Evolutionary conservation across 225 moss, liverwort and hornwort species (phyloP).

Genomic region (Thuidium tamariscinum): DNA sequence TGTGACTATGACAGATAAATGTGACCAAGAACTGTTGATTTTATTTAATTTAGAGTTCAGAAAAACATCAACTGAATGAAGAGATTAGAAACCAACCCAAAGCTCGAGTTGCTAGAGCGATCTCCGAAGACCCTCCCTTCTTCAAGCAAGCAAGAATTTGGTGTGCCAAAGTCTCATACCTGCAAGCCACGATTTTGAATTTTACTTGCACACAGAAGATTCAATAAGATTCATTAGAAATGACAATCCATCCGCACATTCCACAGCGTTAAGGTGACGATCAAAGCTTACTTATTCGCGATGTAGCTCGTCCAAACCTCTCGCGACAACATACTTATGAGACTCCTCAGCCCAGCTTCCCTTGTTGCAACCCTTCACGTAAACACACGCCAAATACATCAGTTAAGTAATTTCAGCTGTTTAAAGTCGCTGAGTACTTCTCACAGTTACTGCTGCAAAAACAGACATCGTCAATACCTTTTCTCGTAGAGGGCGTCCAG

Average conservation of each 20-base stretch:
- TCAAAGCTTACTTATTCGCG: slow-evolving; percentile 13
- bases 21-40: not conserved
- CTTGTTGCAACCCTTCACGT: slow-evolving; percentile 9
- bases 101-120: slow-evolving; percentile 23
- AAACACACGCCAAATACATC: not conserved
- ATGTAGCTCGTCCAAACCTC: slow-evolving; percentile 3
- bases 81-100: slow-evolving; percentile 14
- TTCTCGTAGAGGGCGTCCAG: slow-evolving; percentile 31
- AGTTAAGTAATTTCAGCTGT: not conserved
- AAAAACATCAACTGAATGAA: not conserved
- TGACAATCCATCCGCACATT: not conserved
- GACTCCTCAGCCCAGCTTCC: slow-evolving; percentile 23
- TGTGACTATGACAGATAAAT: not conserved
- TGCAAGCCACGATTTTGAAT: not conserved
- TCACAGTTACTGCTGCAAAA: not conserved
- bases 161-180: slow-evolving; percentile 38
- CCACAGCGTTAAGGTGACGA: not conserved
- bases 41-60: not conserved
- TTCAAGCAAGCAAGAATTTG: slow-evolving; percentile 28
- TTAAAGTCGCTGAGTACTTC: not conserved
- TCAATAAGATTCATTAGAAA: not conserved
- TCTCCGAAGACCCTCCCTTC: slow-evolving; percentile 31
- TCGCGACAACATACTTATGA: slow-evolving; percentile 3
- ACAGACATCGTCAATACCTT: slow-evolving; percentile 6
- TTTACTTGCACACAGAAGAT: not conserved